phyloP scores from a whole-genome alignment of 371 early-diverging fungal species.

The Rhizomucor pusillus region DNA sequence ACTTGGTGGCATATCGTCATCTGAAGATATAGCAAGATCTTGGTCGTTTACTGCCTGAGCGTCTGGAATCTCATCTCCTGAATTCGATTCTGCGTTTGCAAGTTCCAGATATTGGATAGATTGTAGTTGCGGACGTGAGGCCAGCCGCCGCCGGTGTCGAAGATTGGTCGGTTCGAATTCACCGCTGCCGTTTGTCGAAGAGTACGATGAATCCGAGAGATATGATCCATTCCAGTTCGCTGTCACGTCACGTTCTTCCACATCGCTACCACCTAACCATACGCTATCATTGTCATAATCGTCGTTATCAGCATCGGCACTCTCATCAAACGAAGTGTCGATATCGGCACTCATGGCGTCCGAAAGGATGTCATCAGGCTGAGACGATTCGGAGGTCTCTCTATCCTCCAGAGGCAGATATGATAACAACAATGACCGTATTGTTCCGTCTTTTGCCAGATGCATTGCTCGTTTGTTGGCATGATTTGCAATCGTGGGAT shows the following conservation, averaged over 20 bases:
- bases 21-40: slow-evolving; percentile 13
- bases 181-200: slow-evolving; percentile 2
- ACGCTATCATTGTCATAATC: slow-evolving; percentile 8
- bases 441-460: slow-evolving; percentile 14
- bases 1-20: slow-evolving; percentile 12
- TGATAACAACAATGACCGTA: slow-evolving; percentile 17
- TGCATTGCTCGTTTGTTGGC: slow-evolving; percentile 30
- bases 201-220: slow-evolving; percentile 26
- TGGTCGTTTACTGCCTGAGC: slow-evolving; percentile 17
- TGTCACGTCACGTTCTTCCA: slow-evolving; percentile 6
- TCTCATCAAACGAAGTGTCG: slow-evolving; percentile 30
- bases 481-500: slow-evolving; percentile 24
- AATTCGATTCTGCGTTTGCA: slow-evolving; percentile 14
- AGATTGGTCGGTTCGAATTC: slow-evolving; percentile 6
- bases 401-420: slow-evolving; percentile 13
- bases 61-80: slow-evolving; percentile 17
- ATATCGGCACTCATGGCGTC: slow-evolving; percentile 36
- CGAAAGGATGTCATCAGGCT: slow-evolving; percentile 17
- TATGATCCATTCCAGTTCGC: slow-evolving; percentile 7
- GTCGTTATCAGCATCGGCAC: slow-evolving; percentile 12
- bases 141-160: slow-evolving; percentile 17
- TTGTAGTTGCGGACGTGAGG: slow-evolving; percentile 6
- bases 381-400: slow-evolving; percentile 13
- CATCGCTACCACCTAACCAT: slow-evolving; percentile 24
- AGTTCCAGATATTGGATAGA: slow-evolving; percentile 29